Evolutionary conservation across 495 filamentous ascomycete species (phyloP).

Genomic region (Patellaria atrata): DNA sequence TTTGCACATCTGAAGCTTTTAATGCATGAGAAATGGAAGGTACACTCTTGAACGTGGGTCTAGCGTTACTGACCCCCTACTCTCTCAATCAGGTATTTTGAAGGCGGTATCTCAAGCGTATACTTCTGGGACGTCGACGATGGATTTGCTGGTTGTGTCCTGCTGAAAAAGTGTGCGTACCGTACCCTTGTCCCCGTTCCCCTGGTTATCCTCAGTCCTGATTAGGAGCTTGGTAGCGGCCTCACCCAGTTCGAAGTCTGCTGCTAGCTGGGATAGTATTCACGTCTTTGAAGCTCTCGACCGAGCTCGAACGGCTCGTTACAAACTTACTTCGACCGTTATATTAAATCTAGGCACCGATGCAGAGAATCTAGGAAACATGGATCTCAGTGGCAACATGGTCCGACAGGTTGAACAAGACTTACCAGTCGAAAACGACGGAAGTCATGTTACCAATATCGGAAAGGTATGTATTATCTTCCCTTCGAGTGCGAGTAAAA

Average conservation of each 20-base stretch:
- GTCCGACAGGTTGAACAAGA: constrained; percentile 89
- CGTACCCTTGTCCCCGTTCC: background rate
- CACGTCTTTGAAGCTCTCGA: constrained; percentile 96
- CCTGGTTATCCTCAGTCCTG: background rate
- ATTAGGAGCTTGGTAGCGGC: constrained; percentile 34
- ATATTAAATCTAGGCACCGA: constrained; percentile 72
- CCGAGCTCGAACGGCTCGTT: constrained; percentile 77
- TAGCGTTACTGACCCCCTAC: constrained; percentile 1
- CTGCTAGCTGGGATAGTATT: constrained; percentile 93
- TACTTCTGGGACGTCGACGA: constrained; percentile 99
- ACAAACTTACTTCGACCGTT: constrained; percentile 95
- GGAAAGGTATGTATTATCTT: constrained; percentile 31
- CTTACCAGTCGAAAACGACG: constrained; percentile 75
- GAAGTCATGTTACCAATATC: constrained; percentile 89
- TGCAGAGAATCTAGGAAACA: constrained; percentile 60
- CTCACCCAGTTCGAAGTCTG: constrained; percentile 51
- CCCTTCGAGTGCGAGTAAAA: background rate
- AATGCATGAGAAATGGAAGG: constrained; percentile 3
- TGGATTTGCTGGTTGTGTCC: constrained; percentile 89
- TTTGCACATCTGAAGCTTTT: no score
- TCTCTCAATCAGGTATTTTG: constrained; percentile 53
- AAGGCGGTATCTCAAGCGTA: constrained; percentile 85
- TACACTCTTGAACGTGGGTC: background rate
- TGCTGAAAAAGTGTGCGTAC: constrained; percentile 78
- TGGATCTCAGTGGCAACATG: constrained; percentile 96